Evolutionary conservation across 148 eudicot species (phyloP), one percentile per base, ranked within the genome.

Genomic region (Diospyros kaki): DNA sequence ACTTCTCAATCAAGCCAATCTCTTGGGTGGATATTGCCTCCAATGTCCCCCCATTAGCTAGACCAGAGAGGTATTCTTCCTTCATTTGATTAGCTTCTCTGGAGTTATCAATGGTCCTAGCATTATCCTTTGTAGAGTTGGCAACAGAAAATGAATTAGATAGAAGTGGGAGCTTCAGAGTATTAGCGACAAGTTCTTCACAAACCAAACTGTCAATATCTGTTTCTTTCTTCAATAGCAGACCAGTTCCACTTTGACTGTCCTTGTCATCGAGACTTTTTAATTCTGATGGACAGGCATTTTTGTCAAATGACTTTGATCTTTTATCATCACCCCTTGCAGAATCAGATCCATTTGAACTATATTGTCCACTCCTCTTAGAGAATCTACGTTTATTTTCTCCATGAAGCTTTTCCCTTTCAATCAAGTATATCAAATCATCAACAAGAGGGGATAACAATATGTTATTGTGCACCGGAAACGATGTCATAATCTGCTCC

Each of bases 401-500:
- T 52, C 78, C 83, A 5, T 44, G 50, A 63, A 60, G 65, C 79
- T 73, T 81, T 65, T 82, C 84, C 68, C 81, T 91, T 75, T 82
- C 84, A 61, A 75, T 77, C 83, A 90, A 80, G 68, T 62, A 73
- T 44, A 87, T 75, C 68, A 92, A 80, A 81, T 82, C 79, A 58
- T 82, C 89, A 6, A 88, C 79, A 68, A 95, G 93, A 78, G 98
- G 98, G 69, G 98, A 95, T 80, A 92, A 78, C 42, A 95, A 78
- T 51, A 73, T 73, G 64, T 80, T 80, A 18, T 87, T 86, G 15
- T 50, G 65, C 52, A 87, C 66, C 12, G 92, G 89, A 64, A 79
- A 87, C 28, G 96, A 89, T 65, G 93, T 90, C 98, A 95, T 95
- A 72, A 89, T 89, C 98, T 95, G 93, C 87, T 59, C 78, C 73